These are phyloP conservation scores for Trichosporon ovoides DNA, from an alignment of 1,284 basidiomycete species.

Conservation along the genomic window DNA sequence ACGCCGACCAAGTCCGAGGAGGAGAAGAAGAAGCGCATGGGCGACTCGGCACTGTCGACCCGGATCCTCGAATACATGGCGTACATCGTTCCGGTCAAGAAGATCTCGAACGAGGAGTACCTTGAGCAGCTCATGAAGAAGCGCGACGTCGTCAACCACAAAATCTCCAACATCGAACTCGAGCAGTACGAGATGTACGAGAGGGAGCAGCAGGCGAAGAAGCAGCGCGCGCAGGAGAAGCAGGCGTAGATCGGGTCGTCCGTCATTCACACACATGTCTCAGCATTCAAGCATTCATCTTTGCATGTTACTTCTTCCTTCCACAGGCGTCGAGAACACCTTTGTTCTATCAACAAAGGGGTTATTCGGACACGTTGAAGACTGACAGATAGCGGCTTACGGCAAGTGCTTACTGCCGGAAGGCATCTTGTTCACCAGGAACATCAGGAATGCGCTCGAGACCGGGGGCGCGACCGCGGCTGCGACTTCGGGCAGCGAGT, in stretches of 20 bases:
- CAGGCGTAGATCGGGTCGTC: not conserved
- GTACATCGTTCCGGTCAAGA: conserved; percentile 35
- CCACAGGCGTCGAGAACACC: not conserved
- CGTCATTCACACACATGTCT: not conserved
- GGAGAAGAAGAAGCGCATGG: not conserved
- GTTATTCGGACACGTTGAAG: not conserved
- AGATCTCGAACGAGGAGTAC: conserved; percentile 42
- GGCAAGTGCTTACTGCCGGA: not conserved
- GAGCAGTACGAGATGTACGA: conserved; percentile 39
- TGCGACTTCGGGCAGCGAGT: conserved; percentile 32
- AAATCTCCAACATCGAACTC: conserved; percentile 35
- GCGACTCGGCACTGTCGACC: conserved; percentile 27
- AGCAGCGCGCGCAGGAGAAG: not conserved
- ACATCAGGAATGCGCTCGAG: conserved; percentile 17
- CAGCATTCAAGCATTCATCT: not conserved
- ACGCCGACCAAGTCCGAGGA: not conserved
- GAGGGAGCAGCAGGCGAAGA: not conserved
- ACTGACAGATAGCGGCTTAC: not conserved
- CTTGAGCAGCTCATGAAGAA: conserved; percentile 32
- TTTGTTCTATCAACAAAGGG: not conserved
- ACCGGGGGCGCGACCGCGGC: conserved; percentile 28
- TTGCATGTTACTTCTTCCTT: not conserved
- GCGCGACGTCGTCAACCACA: conserved; percentile 27
- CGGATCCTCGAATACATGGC: conserved; percentile 30
- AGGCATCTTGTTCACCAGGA: not conserved